Base-by-base conservation (phyloP, 306 rosid genomes). In the Gillenia trifoliata region DNA sequence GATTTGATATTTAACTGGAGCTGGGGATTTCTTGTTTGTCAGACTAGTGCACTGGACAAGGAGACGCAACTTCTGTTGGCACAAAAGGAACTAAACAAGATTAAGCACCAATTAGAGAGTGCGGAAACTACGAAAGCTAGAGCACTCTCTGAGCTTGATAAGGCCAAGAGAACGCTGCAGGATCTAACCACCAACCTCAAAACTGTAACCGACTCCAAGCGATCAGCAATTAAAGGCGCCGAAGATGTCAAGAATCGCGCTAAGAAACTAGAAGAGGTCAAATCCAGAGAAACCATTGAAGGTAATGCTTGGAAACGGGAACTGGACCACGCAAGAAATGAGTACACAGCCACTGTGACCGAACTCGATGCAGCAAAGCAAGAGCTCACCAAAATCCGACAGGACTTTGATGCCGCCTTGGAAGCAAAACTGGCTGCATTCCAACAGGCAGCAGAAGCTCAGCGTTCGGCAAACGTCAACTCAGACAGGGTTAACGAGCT, bases 361-460 rank as follows among this genome's bases (percentile, higher is more conserved):
- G 79, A 89, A 72, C 85, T 93, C 22, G 91, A 91, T 84, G 86
- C 89, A 76, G 77, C 92, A 66, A 91, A 91, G 89, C 87, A 91
- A 79, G 96, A 89, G 85, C 85, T 93, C 56, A 88, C 84, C 23
- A 91, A 86, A 80, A 81, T 89, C 80, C 85, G 90, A 56, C 97
- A 88, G 77, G 97, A 91, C 81, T 85, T 84, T 16, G 91, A 91
- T 72, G 96, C 92, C 2, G 90, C 92, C 57, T 83, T 91, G 83
- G 98, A 89, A 83, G 83, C 88, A 17, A 93, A 91, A 79, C 76
- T 77, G 33, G 82, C 84, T 31, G 96, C 98, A 11, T 79, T 93
- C 22, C 97, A 89, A 77, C 80, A 80, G 30, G 93, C 88, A 7
- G 96, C 83, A n/a, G 98, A 93, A 78, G 98, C 96, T 7, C 90